Evolutionary conservation across 2,329 filamentous ascomycete genomes (phyloP).

Genomic region (Apiospora malaysiana): DNA sequence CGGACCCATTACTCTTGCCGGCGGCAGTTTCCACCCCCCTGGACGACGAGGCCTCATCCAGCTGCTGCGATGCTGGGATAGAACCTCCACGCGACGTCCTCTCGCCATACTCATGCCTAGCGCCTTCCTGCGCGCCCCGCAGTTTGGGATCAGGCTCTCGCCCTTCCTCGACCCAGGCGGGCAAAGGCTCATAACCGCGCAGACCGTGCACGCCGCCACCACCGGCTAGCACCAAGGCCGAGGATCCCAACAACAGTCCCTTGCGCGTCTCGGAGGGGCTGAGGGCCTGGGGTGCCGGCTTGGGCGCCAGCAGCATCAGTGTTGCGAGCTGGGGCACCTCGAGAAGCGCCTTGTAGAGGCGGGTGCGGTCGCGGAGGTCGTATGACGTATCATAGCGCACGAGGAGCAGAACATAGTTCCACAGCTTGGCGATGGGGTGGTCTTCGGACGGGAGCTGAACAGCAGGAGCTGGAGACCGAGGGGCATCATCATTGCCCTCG

Average conservation of each 20-base stretch:
- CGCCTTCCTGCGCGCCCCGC: conserved; percentile 48
- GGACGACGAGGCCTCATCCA: conserved; percentile 60
- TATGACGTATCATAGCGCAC: conserved; percentile 94
- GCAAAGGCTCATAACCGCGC: conserved; percentile 78
- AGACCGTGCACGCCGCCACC: conserved; percentile 76
- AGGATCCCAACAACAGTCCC: conserved; percentile 79
- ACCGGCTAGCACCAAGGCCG: conserved; percentile 82
- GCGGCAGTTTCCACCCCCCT: conserved; percentile 43
- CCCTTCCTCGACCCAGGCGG: conserved; percentile 83
- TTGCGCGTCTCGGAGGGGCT: conserved; percentile 86
- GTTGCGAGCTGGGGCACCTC: conserved; percentile 85
- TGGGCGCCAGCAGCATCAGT: conserved; percentile 88
- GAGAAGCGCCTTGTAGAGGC: conserved; percentile 86
- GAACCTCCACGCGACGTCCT: conserved; percentile 41
- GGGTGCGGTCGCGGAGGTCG: conserved; percentile 88
- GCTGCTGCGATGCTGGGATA: conserved; percentile 65
- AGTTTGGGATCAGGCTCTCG: conserved; percentile 79
- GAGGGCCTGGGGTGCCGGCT: conserved; percentile 88
- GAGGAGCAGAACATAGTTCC: conserved; percentile 83
- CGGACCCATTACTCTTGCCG: conserved; percentile 42
- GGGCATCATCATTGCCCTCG: conserved; percentile 33
- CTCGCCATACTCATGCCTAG: conserved; percentile 45
- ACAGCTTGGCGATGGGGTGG: conserved; percentile 78
- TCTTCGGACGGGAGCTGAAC: conserved; percentile 46
- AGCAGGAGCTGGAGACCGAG: conserved; percentile 33